These are phyloP conservation scores for Aegilops longissima DNA, from an alignment of 176 grass and related monocot genomes.

Conservation along the genomic window DNA sequence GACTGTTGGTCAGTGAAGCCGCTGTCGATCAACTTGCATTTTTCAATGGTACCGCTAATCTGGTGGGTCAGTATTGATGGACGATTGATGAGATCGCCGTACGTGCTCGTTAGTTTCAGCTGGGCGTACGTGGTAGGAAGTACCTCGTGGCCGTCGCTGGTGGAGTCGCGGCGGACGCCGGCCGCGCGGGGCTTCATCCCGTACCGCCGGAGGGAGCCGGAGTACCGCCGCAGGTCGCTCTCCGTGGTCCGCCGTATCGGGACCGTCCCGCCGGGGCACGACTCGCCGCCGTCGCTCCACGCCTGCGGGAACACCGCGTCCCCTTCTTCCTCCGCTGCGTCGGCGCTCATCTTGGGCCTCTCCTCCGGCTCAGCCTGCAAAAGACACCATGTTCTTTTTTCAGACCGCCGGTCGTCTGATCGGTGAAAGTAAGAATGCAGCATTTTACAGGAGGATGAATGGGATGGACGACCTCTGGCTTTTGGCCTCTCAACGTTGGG, in stretches of 20 bases:
- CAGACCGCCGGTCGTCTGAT: neutral
- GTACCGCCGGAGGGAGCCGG: slow-evolving; percentile 52
- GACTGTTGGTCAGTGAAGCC: slow-evolving; percentile 6
- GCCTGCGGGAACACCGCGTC: slow-evolving; percentile 40
- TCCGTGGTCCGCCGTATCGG: slow-evolving; percentile 61
- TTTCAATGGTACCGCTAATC: neutral
- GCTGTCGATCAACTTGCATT: neutral
- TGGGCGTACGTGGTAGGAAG: neutral
- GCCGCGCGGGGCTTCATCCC: slow-evolving; percentile 56
- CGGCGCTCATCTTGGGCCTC: slow-evolving; percentile 15
- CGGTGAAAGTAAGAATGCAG: neutral
- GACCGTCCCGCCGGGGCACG: slow-evolving; percentile 56
- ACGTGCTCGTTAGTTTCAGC: neutral
- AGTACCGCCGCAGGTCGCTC: slow-evolving; percentile 43
- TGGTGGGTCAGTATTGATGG: neutral
- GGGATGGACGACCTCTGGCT: slow-evolving; percentile 43
- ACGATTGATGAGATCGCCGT: neutral
- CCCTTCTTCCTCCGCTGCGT: neutral
- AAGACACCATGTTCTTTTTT: neutral
- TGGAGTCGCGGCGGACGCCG: slow-evolving; percentile 66
- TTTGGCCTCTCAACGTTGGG: slow-evolving; percentile 50
- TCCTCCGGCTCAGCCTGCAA: slow-evolving; percentile 54
- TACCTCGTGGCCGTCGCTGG: slow-evolving; percentile 78
- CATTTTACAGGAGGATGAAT: too few relatives aligned
- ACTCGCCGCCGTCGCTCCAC: slow-evolving; percentile 60